Evolutionary conservation across 192 early-diverging fungal genomes (phyloP).

Genomic region (Gamsiella multidivaricata): DNA sequence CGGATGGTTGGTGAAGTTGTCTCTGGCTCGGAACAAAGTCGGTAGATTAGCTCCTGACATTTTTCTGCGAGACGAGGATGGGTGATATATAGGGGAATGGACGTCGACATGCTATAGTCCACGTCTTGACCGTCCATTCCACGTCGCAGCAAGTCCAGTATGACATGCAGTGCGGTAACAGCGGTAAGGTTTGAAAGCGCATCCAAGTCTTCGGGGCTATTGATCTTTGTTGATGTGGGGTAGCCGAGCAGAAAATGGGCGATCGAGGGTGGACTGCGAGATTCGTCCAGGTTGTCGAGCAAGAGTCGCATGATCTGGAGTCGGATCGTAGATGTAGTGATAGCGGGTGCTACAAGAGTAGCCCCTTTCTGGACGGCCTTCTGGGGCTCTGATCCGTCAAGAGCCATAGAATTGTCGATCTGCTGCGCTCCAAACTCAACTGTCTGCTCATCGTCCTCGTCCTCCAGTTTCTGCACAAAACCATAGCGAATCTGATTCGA

Average conservation of each 20-base stretch:
- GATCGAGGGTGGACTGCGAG: slow-evolving; percentile 74
- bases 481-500: slow-evolving; percentile 80
- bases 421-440: slow-evolving; percentile 20
- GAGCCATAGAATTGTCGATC: slow-evolving; percentile 19
- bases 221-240: slow-evolving; percentile 43
- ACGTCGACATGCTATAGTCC: slow-evolving; percentile 37
- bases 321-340: slow-evolving; percentile 66
- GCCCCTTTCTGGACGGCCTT: slow-evolving; percentile 21
- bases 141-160: slow-evolving; percentile 69
- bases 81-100: slow-evolving; percentile 63
- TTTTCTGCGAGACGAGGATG: slow-evolving; percentile 88
- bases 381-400: slow-evolving; percentile 55
- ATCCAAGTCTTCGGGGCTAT: slow-evolving; percentile 52
- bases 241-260: slow-evolving; percentile 94
- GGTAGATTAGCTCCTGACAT: slow-evolving; percentile 89
- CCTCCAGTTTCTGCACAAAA: slow-evolving; percentile 80
- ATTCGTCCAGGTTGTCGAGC: slow-evolving; percentile 73
- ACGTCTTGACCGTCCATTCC: slow-evolving; percentile 54
- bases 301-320: slow-evolving; percentile 89
- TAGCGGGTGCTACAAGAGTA: slow-evolving; percentile 29
- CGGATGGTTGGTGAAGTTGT: slow-evolving; percentile 79
- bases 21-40: slow-evolving; percentile 75
- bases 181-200: slow-evolving; percentile 44
- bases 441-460: slow-evolving; percentile 64
- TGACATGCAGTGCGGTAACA: slow-evolving; percentile 69